Percentiles rank a stretch among this genome's conserved stretches.
These are phyloP conservation scores for Tetrahymena elliotti DNA, from an alignment of 73 alveolate genomes.

Conservation along the genomic window DNA sequence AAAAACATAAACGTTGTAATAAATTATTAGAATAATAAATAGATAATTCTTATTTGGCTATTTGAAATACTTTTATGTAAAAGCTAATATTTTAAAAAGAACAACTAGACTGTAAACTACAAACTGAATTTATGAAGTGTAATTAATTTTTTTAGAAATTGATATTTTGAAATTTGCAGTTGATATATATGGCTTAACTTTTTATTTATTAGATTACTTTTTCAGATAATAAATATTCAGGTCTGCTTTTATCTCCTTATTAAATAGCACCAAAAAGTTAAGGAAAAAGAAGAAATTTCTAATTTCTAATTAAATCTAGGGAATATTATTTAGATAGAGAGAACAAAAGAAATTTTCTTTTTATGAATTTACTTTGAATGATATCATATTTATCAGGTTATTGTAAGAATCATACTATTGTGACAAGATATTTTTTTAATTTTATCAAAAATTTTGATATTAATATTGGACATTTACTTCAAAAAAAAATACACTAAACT, in stretches of 20 bases:
- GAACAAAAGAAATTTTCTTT: background rate
- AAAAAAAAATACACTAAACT: background rate
- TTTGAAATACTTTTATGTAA: no score
- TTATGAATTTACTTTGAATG: background rate
- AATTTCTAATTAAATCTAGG: background rate
- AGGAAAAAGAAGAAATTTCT: background rate
- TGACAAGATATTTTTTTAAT: background rate
- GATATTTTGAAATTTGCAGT: no score
- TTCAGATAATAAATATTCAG: background rate
- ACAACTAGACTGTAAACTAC: no score
- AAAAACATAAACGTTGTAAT: no score
- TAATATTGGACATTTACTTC: background rate
- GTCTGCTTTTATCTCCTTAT: background rate
- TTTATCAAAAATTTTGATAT: background rate
- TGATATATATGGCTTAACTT: background rate
- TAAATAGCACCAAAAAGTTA: background rate
- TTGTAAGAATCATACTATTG: background rate
- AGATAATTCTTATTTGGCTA: no score
- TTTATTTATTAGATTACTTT: no score
- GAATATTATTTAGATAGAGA: background rate
- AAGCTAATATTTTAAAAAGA: no score
- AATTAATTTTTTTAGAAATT: no score
- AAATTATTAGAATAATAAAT: no score
- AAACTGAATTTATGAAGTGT: no score
- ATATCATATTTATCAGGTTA: background rate